phyloP scores from a whole-genome alignment of 805 yeast genomes.

The Wickerhamomyces ciferrii region DNA sequence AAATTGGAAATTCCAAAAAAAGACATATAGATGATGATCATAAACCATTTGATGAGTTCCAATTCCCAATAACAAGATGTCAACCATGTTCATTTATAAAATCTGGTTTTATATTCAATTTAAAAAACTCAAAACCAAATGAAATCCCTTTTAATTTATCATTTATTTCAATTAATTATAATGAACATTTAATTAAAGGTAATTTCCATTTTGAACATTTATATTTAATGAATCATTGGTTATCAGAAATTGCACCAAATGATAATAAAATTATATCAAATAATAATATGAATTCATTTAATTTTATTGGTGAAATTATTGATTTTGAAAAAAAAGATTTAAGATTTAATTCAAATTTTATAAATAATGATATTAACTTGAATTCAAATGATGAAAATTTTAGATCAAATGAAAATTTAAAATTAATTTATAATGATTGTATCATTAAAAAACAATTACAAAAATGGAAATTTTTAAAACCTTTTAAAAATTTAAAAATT shows the following conservation, averaged over 20 bases:
- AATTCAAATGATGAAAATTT: background rate
- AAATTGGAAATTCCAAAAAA: constrained; percentile 3
- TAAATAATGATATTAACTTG: constrained; percentile 1
- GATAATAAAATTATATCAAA: background rate
- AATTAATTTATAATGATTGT: constrained; percentile 6
- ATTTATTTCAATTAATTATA: constrained; percentile 4
- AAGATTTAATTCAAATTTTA: constrained; percentile 5
- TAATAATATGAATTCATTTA: constrained; percentile 2
- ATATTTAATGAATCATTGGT: background rate
- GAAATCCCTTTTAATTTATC: constrained; percentile 2
- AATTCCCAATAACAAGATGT: constrained; percentile 10
- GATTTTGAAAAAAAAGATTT: constrained; percentile 17
- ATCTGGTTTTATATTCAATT: constrained; percentile 11
- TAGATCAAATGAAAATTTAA: constrained; percentile 1
- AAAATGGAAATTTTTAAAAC: constrained; percentile 16
- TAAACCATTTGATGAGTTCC: background rate
- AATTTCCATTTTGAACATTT: constrained; percentile 1
- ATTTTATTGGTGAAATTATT: constrained; percentile 7
- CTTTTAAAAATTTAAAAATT: constrained; percentile 10
- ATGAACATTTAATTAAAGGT: constrained; percentile 1
- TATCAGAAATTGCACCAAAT: background rate
- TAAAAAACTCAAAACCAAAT: background rate
- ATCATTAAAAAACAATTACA: constrained; percentile 11
- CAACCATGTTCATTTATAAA: constrained; percentile 10
- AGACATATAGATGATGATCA: constrained; percentile 9